phyloP scores from a whole-genome alignment of 208 protist genomes.

The Trypanosoma scelopori region DNA sequence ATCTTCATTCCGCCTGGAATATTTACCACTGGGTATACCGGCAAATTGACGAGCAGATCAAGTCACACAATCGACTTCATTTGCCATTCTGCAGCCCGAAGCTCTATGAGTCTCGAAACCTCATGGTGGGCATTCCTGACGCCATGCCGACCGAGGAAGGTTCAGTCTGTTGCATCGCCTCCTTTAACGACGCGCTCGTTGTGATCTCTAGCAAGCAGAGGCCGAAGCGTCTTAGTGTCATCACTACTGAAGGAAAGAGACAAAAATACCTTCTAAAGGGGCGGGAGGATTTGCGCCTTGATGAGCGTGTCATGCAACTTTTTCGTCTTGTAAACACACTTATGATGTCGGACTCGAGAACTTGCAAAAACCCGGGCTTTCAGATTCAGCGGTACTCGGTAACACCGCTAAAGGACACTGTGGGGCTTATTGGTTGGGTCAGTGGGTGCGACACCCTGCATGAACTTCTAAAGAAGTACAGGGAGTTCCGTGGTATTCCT shows the following conservation, averaged over 20 bases:
- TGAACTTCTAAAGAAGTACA: conserved; percentile 80
- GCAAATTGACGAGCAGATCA: conserved; percentile 76
- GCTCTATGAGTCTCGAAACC: conserved; percentile 75
- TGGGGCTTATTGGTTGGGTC: conserved; percentile 99
- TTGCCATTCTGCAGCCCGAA: conserved; percentile 84
- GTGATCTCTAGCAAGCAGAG: conserved; percentile 99
- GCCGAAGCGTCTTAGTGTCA: conserved; percentile 96
- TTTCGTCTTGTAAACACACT: conserved; percentile 99
- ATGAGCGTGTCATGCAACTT: conserved; percentile 99
- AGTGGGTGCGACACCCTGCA: conserved; percentile 96
- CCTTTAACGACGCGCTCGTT: conserved; percentile 88
- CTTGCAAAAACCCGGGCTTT: conserved; percentile 83
- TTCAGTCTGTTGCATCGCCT: conserved; percentile 88
- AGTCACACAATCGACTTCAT: conserved; percentile 43
- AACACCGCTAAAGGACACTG: conserved; percentile 98
- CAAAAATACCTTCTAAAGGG: conserved; percentile 99
- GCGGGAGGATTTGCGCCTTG: conserved; percentile 96
- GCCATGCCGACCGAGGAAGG: conserved; percentile 81
- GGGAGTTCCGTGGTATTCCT: conserved; percentile 50
- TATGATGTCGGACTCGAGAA: conserved; percentile 88
- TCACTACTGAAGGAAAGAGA: conserved; percentile 93
- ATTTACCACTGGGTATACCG: conserved; percentile 85
- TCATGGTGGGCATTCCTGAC: conserved; percentile 79
- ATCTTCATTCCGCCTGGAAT: conserved; percentile 84
- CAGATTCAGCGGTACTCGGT: conserved; percentile 95